phyloP scores from a whole-genome alignment of 495 filamentous ascomycete species.

The Daldinia vernicosa region DNA sequence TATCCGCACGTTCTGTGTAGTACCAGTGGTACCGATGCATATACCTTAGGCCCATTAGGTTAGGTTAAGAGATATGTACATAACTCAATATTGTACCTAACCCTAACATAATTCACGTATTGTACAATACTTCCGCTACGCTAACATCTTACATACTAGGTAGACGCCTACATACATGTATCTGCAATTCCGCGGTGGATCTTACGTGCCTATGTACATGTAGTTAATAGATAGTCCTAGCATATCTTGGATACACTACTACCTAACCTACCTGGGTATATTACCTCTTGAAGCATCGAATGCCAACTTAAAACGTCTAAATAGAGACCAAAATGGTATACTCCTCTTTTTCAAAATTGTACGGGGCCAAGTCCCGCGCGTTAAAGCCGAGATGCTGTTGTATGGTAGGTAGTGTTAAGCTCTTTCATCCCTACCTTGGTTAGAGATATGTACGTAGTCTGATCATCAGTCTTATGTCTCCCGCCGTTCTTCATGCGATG shows the following conservation, averaged over 20 bases:
- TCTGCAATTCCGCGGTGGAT: conserved; percentile 30
- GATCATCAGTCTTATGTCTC: conserved; percentile 14
- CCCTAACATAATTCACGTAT: background rate
- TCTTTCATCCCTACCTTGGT: background rate
- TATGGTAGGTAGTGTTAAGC: background rate
- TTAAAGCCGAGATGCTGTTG: background rate
- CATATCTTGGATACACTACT: background rate
- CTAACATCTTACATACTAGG: conserved; percentile 27
- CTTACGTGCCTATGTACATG: background rate
- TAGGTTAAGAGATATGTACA: too few relatives aligned
- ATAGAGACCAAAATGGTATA: background rate
- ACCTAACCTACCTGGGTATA: too few relatives aligned
- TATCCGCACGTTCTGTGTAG: conserved; percentile 21
- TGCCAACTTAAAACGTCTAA: background rate
- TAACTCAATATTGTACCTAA: too few relatives aligned
- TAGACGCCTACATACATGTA: conserved; percentile 13
- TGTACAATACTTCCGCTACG: conserved; percentile 19
- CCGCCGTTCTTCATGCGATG: conserved; percentile 35
- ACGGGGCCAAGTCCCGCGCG: background rate
- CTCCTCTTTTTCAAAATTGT: background rate
- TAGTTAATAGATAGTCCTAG: background rate
- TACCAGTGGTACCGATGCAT: background rate
- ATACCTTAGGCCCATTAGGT: too few relatives aligned
- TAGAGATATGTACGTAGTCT: background rate
- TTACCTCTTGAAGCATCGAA: background rate